These are phyloP conservation scores for Lolium perenne DNA, from an alignment of 176 grass and related monocot species.

Conservation along the genomic window DNA sequence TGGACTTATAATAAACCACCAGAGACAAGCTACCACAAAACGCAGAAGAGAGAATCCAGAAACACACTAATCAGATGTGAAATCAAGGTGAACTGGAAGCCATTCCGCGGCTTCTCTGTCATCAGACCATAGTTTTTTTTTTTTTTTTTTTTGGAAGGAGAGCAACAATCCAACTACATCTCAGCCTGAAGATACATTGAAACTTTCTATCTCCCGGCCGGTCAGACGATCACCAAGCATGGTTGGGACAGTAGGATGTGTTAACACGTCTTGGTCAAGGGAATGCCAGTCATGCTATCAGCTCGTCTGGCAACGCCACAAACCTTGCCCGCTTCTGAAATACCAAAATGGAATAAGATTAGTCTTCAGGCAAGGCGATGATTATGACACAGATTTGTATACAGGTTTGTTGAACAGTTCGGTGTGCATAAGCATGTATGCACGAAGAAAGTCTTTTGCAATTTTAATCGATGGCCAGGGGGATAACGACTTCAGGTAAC, in stretches of 20 bases:
- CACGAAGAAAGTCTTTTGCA: background rate
- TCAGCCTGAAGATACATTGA: constrained; percentile 47
- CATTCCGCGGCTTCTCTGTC: constrained; percentile 62
- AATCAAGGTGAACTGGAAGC: constrained; percentile 61
- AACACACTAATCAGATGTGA: constrained; percentile 34
- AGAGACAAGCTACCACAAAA: background rate
- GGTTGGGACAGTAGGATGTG: constrained; percentile 33
- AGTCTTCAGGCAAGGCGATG: background rate
- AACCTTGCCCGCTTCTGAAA: constrained; percentile 66
- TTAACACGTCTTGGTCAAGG: constrained; percentile 35
- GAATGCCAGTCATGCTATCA: constrained; percentile 46
- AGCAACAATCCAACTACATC: constrained; percentile 24
- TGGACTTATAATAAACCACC: constrained; percentile 40
- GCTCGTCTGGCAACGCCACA: constrained; percentile 59
- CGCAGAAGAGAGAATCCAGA: background rate
- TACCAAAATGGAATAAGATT: constrained; percentile 16
- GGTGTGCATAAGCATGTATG: background rate
- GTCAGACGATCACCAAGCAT: constrained; percentile 42
- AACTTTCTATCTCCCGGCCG: constrained; percentile 48
- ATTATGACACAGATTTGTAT: background rate
- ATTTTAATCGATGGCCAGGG: background rate
- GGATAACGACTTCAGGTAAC: background rate
- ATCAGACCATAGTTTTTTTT: constrained; percentile 44
- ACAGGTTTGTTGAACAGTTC: background rate
- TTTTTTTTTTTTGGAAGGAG: background rate